Base-by-base conservation (phyloP, 2,329 filamentous ascomycete species). In the Fusarium avenaceum region DNA sequence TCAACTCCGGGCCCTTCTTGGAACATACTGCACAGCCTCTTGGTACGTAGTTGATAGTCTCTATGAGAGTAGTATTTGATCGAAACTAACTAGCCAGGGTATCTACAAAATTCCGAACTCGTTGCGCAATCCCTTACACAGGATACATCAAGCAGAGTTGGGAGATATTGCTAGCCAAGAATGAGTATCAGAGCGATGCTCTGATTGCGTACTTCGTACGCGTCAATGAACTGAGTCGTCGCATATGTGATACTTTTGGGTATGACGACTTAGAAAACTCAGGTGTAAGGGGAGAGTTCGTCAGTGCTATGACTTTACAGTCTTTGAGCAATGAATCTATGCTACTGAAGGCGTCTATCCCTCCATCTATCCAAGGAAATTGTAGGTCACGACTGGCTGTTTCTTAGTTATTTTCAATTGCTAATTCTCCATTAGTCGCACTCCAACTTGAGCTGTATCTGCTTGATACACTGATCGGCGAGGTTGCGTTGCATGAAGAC, bases 221-320 rank as follows among this genome's bases (percentile, higher is more conserved):
- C 0, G 32, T 62, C 11, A 62, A 24, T 6, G 59, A 62, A 19
- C 1, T 62, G 2, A 42, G 57, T 1, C 59, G 57, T 7, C 42
- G 59, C 2, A 47, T 56, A 19, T 62, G 42, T 2, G 59, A 62
- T 8, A 62, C 57, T 0, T 62, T 62, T 56, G 59, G 59, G 1
- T 62, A 62, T 2, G 59, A 62, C 2, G 59, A 62, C 4, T n/a
- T 62, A 1, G 59, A 55, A 11, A 62, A 62, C 8, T 55, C 59
- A 3, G 48, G 30, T 0, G 26, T 56, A 19, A 62, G 43, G 35
- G 49, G 59, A 4, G 57, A 62, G 24, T 43, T 62, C 15, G 49
- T 62, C 9, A 62, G 59, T 17, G 42, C 48, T 8, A 62, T 62
- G 59, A 56, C 59, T 47, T 47, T 62, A 10, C 59, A 62, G 6